These are phyloP conservation scores for Mucor mucedo DNA, from an alignment of 371 early-diverging fungal species.

Conservation along the genomic window DNA sequence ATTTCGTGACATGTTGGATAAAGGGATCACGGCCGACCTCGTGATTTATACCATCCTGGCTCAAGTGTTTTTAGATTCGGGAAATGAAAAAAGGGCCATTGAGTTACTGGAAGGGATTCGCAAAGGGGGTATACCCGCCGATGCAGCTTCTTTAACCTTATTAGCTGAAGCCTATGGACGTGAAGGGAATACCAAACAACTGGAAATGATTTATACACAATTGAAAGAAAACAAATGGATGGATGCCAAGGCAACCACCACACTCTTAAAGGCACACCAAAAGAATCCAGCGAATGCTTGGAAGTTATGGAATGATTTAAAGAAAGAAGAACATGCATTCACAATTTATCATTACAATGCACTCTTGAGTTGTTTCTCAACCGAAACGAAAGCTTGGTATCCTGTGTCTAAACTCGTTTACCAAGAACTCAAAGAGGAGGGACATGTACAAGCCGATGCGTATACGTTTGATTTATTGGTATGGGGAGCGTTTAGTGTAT, in stretches of 20 bases:
- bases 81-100: conserved; percentile 31
- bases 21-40: conserved; percentile 35
- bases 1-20: conserved; percentile 44
- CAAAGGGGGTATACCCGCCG: conserved; percentile 24
- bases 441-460: conserved; percentile 13
- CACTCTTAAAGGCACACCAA: conserved; percentile 31
- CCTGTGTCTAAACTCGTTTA: conserved; percentile 33
- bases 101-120: conserved; percentile 27
- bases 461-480: conserved; percentile 39
- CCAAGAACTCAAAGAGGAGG: conserved; percentile 24
- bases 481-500: conserved; percentile 27
- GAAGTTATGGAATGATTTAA: conserved; percentile 36
- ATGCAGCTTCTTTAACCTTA: conserved; percentile 34
- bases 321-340: not conserved
- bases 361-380: conserved; percentile 28
- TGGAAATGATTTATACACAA: conserved; percentile 15
- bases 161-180: conserved; percentile 44
- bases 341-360: conserved; percentile 38
- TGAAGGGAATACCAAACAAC: conserved; percentile 15
- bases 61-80: conserved; percentile 37
- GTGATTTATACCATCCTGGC: conserved; percentile 46
- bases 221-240: conserved; percentile 24
- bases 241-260: conserved; percentile 33
- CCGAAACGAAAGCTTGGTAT: conserved; percentile 32
- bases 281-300: conserved; percentile 38